Conservation (phyloP, 2,329 filamentous ascomycete species). For the Penicillium palitans region DNA sequence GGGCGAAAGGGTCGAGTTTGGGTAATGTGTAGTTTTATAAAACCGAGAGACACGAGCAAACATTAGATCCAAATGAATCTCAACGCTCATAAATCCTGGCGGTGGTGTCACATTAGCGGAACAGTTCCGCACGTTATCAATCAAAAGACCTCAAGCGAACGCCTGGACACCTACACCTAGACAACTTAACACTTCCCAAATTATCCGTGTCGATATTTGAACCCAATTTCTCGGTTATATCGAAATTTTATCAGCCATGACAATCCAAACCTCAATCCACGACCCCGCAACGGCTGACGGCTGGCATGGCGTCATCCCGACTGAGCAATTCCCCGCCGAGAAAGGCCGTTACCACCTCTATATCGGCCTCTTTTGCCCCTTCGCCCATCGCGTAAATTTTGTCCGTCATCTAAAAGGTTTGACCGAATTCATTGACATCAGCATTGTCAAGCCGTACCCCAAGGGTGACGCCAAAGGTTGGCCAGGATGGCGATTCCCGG, state of each 20-base stretch:
- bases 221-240: not conserved
- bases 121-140: not conserved
- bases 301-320: conserved; percentile 55
- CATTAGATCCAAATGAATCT: not conserved
- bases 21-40: too few species aligned
- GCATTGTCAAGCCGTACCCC: conserved; percentile 64
- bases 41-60: too few species aligned
- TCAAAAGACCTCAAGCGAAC: not conserved
- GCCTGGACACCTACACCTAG: not conserved
- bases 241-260: not conserved
- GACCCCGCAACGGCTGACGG: conserved; percentile 27
- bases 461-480: conserved; percentile 65
- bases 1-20: too few species aligned
- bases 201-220: not conserved
- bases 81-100: not conserved
- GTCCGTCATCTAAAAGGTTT: conserved; percentile 60
- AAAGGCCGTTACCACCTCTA: conserved; percentile 57
- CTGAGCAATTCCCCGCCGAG: conserved; percentile 52
- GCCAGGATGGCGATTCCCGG: conserved; percentile 63
- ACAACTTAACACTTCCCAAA: not conserved
- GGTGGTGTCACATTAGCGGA: not conserved
- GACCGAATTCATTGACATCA: conserved; percentile 54
- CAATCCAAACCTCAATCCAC: conserved; percentile 18
- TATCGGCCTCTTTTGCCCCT: conserved; percentile 64
- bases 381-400: conserved; percentile 62